Evolutionary conservation across 2,329 filamentous ascomycete genomes (phyloP).

Genomic region (Polychaeton citri): DNA sequence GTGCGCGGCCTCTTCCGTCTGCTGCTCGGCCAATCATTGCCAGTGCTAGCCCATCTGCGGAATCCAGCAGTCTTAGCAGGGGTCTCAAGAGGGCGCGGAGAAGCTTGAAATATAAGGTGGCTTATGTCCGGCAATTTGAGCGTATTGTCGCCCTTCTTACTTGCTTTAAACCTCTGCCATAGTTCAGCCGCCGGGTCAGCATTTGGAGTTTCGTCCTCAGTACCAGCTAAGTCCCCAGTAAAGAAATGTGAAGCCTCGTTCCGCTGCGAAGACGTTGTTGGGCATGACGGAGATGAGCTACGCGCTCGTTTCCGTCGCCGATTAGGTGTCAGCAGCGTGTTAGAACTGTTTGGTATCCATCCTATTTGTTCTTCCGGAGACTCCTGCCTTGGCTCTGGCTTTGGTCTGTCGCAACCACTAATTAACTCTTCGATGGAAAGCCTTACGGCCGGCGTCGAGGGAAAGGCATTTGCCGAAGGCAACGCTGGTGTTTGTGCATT

Average conservation of each 20-base stretch:
- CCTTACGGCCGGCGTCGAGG: conserved; percentile 46
- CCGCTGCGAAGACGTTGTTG: conserved; percentile 24
- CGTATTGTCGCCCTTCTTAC: conserved; percentile 24
- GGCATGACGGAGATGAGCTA: conserved; percentile 31
- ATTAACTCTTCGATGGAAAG: conserved; percentile 49
- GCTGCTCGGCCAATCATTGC: conserved; percentile 32
- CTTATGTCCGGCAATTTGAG: conserved; percentile 27
- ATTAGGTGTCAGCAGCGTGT: conserved; percentile 27
- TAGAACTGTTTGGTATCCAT: conserved; percentile 40
- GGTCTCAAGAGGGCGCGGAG: conserved; percentile 30
- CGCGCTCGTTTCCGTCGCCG: conserved; percentile 31
- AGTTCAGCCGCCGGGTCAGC: conserved; percentile 34
- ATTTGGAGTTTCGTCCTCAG: conserved; percentile 21
- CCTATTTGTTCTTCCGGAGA: conserved; percentile 49
- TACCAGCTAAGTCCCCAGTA: conserved; percentile 9
- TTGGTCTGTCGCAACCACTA: conserved; percentile 43
- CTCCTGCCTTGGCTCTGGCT: conserved; percentile 31
- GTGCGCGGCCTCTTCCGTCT: conserved; percentile 26
- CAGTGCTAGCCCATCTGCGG: conserved; percentile 37
- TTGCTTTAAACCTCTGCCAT: conserved; percentile 30
- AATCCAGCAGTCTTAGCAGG: conserved; percentile 34
- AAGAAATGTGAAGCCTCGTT: conserved; percentile 23
- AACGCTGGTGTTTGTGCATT: conserved; percentile 9
- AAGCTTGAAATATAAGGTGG: conserved; percentile 32
- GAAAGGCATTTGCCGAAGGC: conserved; percentile 25